Base-by-base conservation (phyloP, 768 basidiomycete species). In the Mycena haematopus region DNA sequence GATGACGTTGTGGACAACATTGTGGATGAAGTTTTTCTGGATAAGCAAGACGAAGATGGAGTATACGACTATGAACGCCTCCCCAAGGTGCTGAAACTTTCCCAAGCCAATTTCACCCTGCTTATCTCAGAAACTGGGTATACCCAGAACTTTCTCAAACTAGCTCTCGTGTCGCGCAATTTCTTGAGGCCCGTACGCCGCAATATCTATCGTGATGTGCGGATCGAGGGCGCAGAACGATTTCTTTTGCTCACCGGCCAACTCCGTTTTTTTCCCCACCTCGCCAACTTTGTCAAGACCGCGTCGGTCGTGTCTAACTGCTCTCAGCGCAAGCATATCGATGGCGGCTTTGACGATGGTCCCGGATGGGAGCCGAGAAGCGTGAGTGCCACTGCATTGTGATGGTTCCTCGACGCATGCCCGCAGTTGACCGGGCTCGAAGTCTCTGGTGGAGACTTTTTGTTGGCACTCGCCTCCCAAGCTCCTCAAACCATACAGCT, bases 201-300 rank as follows among this genome's bases (percentile, higher is more conserved):
- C 50, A 63, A 60, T 44, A 21, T 67, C 38, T 67, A 67, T 47
- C 38, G 58, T 8, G 44, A 63, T 27, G 7, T 67, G 25, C 25
- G 17, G 7, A 22, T 67, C 36, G 62, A 67, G n/a, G 66, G 66
- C 21, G 56, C 66, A 21, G 66, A 67, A 22, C 55, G 55, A 6
- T 67, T 67, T 45, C 50, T 67, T 6, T 38, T 67, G 33, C 58
- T 67, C 44, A 67, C 66, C 2, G 66, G 58, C 0, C 66, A 67
- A 47, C 52, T 67, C 19, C 62, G 66, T n/a, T 67, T 63, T 31
- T 56, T 58, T 21, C 66, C 66, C 7, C 66, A 67, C 24, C 66
- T 67, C n/a, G 62, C 66, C 24, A 67, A 61, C 38, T 61, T 52
- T n/a, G 66, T 63, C 38, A 60, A 63, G 51, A 52, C 45, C 33